These are phyloP conservation scores for Magnusiomyces paraingens DNA, from an alignment of 1,139 yeast species.

Conservation along the genomic window DNA sequence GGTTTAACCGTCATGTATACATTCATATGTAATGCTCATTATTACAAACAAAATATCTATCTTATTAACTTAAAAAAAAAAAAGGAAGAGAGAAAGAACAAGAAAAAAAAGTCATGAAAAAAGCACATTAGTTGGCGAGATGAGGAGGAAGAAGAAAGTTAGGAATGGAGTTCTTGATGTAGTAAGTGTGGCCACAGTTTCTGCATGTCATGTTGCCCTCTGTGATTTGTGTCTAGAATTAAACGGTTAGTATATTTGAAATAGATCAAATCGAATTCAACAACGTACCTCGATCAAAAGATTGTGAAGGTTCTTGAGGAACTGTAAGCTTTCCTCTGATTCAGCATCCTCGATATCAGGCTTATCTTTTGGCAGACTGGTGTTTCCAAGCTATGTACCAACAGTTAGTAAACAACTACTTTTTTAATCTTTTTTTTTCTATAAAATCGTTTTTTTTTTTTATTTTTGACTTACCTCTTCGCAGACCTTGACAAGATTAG, in stretches of 20 bases:
- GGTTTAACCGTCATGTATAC: too few species aligned
- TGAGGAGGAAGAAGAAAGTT: constrained; percentile 94
- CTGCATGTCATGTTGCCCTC: constrained; percentile 88
- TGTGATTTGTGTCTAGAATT: constrained; percentile 53
- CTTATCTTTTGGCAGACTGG: constrained; percentile 52
- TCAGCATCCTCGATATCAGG: constrained; percentile 52
- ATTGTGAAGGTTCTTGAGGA: constrained; percentile 69
- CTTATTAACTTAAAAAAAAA: too few species aligned
- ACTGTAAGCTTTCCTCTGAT: constrained; percentile 49
- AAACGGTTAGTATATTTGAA: constrained; percentile 7
- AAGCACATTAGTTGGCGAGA: constrained; percentile 39
- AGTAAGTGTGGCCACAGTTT: constrained; percentile 80
- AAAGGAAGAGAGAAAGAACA: too few species aligned
- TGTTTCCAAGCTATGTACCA: constrained; percentile 49
- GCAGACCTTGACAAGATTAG: constrained; percentile 72
- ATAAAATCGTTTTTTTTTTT: too few species aligned
- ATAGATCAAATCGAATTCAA: background rate
- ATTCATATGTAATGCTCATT: too few species aligned
- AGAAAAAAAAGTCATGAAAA: too few species aligned
- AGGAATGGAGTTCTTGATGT: constrained; percentile 89
- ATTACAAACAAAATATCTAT: too few species aligned
- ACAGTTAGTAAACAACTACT: background rate
- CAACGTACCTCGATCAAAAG: constrained; percentile 53
- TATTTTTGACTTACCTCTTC: constrained; percentile 39
- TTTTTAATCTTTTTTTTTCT: constrained; percentile 37